Evolutionary conservation across 2,329 filamentous ascomycete genomes (phyloP), one percentile per base, ranked within the genome.

Genomic region (Chaetomiaceae sp.): DNA sequence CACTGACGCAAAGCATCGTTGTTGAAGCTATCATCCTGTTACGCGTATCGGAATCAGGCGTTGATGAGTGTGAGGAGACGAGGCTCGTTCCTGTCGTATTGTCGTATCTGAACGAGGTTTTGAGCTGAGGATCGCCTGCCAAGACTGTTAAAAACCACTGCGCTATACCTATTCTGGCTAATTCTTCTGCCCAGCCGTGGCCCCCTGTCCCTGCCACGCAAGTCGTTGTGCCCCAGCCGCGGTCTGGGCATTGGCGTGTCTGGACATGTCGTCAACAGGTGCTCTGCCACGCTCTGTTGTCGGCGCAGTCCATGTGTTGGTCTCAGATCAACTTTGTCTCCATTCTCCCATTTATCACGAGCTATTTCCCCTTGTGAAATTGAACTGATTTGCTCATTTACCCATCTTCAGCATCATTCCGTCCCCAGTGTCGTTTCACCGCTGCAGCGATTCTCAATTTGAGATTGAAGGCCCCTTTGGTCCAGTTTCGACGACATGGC

Each of bases 401-500:
- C 27, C 5, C 5, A 27, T 27, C 5, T 27, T 9, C 27, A 31
- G 27, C 27, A 9, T 42, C 23, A 42, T 27, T 15, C 15, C 39
- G 23, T 17, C 22, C 23, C 17, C 22, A n/a, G n/a, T n/a, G 22
- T 42, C 14, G 27, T 31, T 31, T 27, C 9, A 9, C 14, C 27
- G 27, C 4, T 31, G 9, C 27, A 31, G 14, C 25, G 6, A 12
- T 12, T 6, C 27, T 31, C 27, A 6, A 31, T 31, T 31, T 7
- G 27, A 31, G n/a, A 31, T 42, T n/a, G n/a, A 27, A 42, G 29
- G 25, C 12, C 6, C 9, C 14, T 7, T 8, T 20, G 3, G 22
- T 31, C 23, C 8, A 7, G 20, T 14, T 36, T 34, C 82, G 33
- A 88, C 85, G 2, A 76, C 84, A 65, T 88, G 53, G 27, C 38